Percentiles rank a stretch among this genome's conserved stretches.
These are phyloP conservation scores for Dioscorea dumetorum DNA, from an alignment of 106 monocot genomes.

Conservation along the genomic window DNA sequence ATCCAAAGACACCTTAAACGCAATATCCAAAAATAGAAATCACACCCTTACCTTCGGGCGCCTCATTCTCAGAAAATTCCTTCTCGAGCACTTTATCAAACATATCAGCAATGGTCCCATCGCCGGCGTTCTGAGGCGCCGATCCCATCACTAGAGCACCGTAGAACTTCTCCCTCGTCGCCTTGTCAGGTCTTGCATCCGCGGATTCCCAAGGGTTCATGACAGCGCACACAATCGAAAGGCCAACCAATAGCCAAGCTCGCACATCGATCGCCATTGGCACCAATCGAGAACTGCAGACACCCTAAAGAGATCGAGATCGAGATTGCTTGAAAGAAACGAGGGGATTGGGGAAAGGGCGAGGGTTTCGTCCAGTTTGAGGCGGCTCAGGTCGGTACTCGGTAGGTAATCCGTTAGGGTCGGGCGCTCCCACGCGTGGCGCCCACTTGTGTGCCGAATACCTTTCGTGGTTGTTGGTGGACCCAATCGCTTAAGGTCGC, in stretches of 20 bases:
- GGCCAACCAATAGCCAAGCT: neutral
- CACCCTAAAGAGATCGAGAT: neutral
- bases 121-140: slow-evolving; percentile 23
- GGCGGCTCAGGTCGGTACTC: neutral
- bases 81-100: slow-evolving; percentile 95
- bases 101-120: slow-evolving; percentile 83
- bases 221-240: neutral
- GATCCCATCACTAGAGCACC: slow-evolving; percentile 37
- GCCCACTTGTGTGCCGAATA: no score
- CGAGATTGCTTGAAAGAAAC: neutral
- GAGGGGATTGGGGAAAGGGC: neutral
- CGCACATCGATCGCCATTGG: neutral
- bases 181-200: slow-evolving; percentile 71
- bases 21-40: neutral
- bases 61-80: slow-evolving; percentile 82
- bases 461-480: no score
- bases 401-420: neutral
- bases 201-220: neutral
- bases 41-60: slow-evolving; percentile 43
- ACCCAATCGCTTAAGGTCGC: no score
- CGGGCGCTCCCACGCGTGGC: neutral
- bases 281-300: neutral
- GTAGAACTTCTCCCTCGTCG: slow-evolving; percentile 83
- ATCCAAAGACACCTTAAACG: neutral
- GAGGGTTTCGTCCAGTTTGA: neutral